Conservation (phyloP, 176 grass and related monocot genomes). For the Rhynchospora tenuis region DNA sequence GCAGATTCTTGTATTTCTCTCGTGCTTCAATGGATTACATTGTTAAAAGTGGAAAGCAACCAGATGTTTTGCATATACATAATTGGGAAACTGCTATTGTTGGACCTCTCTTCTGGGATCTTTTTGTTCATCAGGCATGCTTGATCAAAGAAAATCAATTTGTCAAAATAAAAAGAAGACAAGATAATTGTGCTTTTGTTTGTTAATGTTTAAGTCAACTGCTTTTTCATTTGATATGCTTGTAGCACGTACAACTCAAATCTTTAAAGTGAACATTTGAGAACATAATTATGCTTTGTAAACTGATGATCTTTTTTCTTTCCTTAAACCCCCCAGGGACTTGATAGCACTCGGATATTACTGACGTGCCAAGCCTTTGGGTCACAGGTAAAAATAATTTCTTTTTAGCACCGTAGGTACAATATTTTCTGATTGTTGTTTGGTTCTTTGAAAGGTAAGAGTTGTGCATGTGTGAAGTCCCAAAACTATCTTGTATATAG, state of each 20-base stretch:
- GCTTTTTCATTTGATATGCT: background rate
- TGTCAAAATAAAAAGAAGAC: background rate
- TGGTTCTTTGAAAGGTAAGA: background rate
- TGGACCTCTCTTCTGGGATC: slow-evolving; percentile 57
- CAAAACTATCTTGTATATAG: background rate
- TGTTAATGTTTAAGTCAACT: background rate
- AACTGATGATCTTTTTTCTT: slow-evolving; percentile 11
- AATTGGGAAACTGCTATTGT: slow-evolving; percentile 69
- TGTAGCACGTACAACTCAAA: background rate
- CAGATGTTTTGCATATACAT: slow-evolving; percentile 54
- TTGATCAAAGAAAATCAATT: background rate
- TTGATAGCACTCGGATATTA: slow-evolving; percentile 40
- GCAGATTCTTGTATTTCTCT: slow-evolving; percentile 54
- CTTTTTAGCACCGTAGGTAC: background rate
- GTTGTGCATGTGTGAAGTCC: background rate
- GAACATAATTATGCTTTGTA: background rate
- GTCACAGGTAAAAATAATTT: slow-evolving; percentile 36
- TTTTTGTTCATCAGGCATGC: slow-evolving; percentile 51
- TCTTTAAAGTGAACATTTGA: background rate
- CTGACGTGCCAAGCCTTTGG: slow-evolving; percentile 51
- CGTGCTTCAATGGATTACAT: slow-evolving; percentile 64
- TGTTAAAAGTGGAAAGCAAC: slow-evolving; percentile 53
- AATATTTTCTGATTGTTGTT: background rate
- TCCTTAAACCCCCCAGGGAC: slow-evolving; percentile 34
- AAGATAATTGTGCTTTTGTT: background rate